Evolutionary conservation across 2,329 filamentous ascomycete genomes (phyloP), one percentile per base, ranked within the genome.

Genomic region (Fusarium sp.): DNA sequence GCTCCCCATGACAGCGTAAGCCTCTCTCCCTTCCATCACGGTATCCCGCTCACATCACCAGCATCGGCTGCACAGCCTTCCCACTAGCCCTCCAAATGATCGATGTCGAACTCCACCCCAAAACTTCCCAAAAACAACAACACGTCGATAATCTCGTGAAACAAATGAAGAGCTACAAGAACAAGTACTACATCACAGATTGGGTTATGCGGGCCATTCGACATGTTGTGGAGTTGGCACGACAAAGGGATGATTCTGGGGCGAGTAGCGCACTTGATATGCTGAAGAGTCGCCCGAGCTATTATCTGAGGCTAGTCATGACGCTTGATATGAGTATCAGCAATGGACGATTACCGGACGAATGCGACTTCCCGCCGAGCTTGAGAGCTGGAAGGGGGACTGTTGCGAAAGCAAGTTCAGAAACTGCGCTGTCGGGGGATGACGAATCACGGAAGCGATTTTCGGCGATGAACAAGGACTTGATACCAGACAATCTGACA

Each of bases 1-100:
- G 67, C 34, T 75, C 0, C 73, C 73, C 2, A 75, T 75, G 73
- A 75, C 71, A 44, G 73, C 73, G 73, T 75, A 58, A 25, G 70
- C 2, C 4, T 0, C 7, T 0, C 4, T 0, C 6, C 1, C 3
- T n/a, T n/a, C n/a, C n/a, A n/a, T n/a, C n/a, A n/a, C n/a, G n/a
- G n/a, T n/a, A n/a, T n/a, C n/a, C n/a, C n/a, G n/a, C n/a, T n/a
- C n/a, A n/a, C n/a, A n/a, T n/a, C n/a, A n/a, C n/a, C 0, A 75
- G 73, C 0, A 73, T 75, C 19, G 73, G 73, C 4, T 75, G 73
- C 21, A 75, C 73, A 0, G 73, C 73, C 0, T 70, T 75, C 1
- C 73, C 73, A 1, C 26, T 75, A 1, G 73, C 69, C 0, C 65
- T 75, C 0, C 73, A 75, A 7, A 70, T 75, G 43, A 70, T 75